Evolutionary conservation across 148 eudicot species (phyloP).

Genomic region (Limonium bicolor): DNA sequence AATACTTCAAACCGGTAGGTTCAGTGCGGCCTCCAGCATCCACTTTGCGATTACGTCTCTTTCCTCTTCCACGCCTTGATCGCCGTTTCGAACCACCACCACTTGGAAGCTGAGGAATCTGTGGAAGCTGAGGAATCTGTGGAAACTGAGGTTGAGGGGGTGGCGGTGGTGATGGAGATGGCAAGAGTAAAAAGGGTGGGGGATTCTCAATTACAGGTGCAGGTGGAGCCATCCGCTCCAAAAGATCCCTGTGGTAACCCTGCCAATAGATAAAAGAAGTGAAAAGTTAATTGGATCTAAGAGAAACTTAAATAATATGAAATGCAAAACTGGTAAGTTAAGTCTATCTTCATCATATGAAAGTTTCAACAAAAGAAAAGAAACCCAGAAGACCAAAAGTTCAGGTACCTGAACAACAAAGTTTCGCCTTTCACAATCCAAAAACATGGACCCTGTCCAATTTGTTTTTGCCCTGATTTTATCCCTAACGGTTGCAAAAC

Average conservation of each 20-base stretch:
- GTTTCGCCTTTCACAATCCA: conserved; percentile 97
- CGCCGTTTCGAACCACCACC: conserved; percentile 13
- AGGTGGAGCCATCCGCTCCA: conserved; percentile 53
- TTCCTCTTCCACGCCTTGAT: conserved; percentile 35
- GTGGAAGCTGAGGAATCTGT: neutral
- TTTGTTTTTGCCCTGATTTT: conserved; percentile 64
- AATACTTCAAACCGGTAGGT: conserved; percentile 8
- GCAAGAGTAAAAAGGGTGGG: conserved; percentile 18
- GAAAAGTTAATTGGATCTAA: too few relatives aligned
- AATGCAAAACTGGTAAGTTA: too few relatives aligned
- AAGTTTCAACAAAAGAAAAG: too few relatives aligned
- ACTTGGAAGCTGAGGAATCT: neutral
- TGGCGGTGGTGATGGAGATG: conserved; percentile 4
- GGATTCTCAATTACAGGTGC: conserved; percentile 16
- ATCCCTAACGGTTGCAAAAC: conserved; percentile 89
- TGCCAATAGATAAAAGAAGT: conserved; percentile 11
- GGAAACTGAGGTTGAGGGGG: conserved; percentile 11
- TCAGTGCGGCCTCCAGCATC: conserved; percentile 31
- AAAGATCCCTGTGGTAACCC: conserved; percentile 77
- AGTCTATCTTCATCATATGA: too few relatives aligned
- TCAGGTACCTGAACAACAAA: conserved; percentile 76
- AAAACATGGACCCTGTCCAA: conserved; percentile 81
- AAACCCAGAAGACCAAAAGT: neutral
- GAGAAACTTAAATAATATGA: too few relatives aligned
- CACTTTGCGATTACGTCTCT: conserved; percentile 64